These are phyloP conservation scores for Trichophyton schoenleinii DNA, from an alignment of 2,329 filamentous ascomycete species.

Conservation along the genomic window DNA sequence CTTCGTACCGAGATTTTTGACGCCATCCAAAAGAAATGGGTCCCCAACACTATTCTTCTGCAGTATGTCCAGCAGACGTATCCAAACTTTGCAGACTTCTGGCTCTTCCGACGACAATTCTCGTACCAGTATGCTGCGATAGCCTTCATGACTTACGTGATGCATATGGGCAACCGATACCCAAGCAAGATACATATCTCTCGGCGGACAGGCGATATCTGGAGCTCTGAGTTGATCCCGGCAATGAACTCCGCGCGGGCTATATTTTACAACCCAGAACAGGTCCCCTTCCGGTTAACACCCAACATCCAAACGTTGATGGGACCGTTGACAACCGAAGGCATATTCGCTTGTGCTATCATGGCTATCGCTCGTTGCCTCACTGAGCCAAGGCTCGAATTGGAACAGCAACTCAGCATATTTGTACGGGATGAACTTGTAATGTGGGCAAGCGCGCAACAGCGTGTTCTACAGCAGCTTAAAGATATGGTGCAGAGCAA, in stretches of 20 bases:
- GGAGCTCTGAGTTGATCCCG: slow-evolving; percentile 89
- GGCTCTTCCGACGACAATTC: slow-evolving; percentile 95
- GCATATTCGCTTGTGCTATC: slow-evolving; percentile 85
- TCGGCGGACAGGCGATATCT: slow-evolving; percentile 77
- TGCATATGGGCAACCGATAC: slow-evolving; percentile 93
- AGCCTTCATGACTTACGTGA: slow-evolving; percentile 97
- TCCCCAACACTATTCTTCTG: slow-evolving; percentile 66
- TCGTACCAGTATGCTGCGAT: slow-evolving; percentile 88
- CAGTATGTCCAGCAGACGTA: slow-evolving; percentile 85
- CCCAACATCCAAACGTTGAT: slow-evolving; percentile 93
- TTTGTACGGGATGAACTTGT: slow-evolving; percentile 98
- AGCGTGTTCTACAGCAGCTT: slow-evolving; percentile 53
- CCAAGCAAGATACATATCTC: slow-evolving; percentile 92
- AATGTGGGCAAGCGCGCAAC: slow-evolving; percentile 80
- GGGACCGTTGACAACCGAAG: slow-evolving; percentile 89
- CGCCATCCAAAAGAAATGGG: slow-evolving; percentile 87
- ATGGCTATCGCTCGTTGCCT: slow-evolving; percentile 95
- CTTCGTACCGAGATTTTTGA: slow-evolving; percentile 84
- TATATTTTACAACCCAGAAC: slow-evolving; percentile 87
- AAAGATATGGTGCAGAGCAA: slow-evolving; percentile 73
- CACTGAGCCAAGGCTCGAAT: slow-evolving; percentile 65
- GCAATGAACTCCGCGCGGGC: slow-evolving; percentile 74
- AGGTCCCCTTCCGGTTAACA: slow-evolving; percentile 91
- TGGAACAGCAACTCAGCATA: slow-evolving; percentile 88
- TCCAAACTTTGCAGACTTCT: slow-evolving; percentile 85